Percentiles rank a stretch among this genome's conserved stretches.
These are phyloP conservation scores for Daldinia childiae DNA, from an alignment of 495 filamentous ascomycete species.

Conservation along the genomic window DNA sequence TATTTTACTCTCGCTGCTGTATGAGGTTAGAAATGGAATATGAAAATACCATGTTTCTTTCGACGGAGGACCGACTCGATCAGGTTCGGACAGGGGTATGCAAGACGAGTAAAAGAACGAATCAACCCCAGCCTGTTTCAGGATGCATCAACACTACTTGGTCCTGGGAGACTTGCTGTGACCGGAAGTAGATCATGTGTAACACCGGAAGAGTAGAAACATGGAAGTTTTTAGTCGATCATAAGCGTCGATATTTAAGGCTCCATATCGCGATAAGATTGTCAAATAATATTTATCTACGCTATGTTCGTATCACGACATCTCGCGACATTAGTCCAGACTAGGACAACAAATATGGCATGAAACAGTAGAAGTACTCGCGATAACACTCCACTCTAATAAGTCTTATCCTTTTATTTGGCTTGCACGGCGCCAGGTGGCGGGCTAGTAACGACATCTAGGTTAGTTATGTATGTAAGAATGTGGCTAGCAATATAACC, in stretches of 20 bases:
- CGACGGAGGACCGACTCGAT: background rate
- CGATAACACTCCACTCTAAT: too few species aligned
- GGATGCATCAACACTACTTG: background rate
- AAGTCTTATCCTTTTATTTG: too few species aligned
- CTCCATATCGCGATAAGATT: background rate
- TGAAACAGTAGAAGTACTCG: too few species aligned
- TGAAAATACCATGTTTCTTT: background rate
- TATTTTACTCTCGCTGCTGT: background rate
- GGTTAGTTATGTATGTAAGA: too few species aligned
- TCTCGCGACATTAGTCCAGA: background rate
- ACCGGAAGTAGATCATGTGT: conserved; percentile 3
- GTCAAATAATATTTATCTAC: background rate
- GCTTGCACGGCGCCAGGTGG: background rate
- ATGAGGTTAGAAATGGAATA: background rate
- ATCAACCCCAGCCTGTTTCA: background rate
- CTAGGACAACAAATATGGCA: too few species aligned
- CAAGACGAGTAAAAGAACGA: background rate
- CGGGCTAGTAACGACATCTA: background rate
- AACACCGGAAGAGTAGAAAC: background rate
- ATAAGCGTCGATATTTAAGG: background rate
- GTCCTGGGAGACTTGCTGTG: background rate
- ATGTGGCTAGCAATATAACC: background rate
- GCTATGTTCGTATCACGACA: background rate
- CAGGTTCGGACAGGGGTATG: background rate
- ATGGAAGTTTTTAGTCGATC: background rate